Base-by-base conservation (phyloP, 176 grass and related monocot species). In the Triticum urartu region DNA sequence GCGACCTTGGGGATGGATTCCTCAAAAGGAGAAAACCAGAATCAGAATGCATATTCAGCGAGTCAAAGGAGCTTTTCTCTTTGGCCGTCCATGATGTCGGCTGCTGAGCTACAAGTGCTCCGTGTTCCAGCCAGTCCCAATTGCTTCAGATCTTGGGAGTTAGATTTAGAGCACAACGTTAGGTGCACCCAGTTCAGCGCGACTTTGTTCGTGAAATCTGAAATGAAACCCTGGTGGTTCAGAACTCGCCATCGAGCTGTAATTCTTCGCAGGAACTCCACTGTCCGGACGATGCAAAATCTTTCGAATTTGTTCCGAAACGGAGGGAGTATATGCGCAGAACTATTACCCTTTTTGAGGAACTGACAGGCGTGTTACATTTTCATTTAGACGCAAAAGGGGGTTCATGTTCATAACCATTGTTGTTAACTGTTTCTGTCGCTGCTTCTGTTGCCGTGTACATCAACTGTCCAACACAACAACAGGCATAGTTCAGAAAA, bases 1-100 rank as follows among this genome's bases (percentile, higher is more conserved):
- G 52, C 45, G 38, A 86, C 79, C 64, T 5, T 20, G 83, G 64
- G 54, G 1, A 81, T 68, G 13, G 1, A 21, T 72, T 4, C 40
- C 52, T 82, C 38, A 39, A 82, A 78, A 82, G 79, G 52, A 36
- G 38, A 78, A 28, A 85, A 70, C 48, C 17, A 3, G 25, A 15
- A 84, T n/a, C 42, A 76, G 3, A 30, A 72, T 36, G 67, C 68
- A 74, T 8, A 64, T 56, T 42, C 59, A 67, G 39, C 39, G 12
- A 75, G 82, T 75, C 82, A 85, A 80, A 84, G 28, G 56, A 40
- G 40, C 4, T 17, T 68, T 68, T 35, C 6, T 35, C 33, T 68
- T 9, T 9, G 30, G 14, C 6, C 28, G 3, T n/a, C 7, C 58
- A 21, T n/a, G 58, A 68, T 7, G 30, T 22, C 3, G 28, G 13